These are phyloP conservation scores for Claviceps spartinae DNA, from an alignment of 2,329 filamentous ascomycete species.

Conservation along the genomic window DNA sequence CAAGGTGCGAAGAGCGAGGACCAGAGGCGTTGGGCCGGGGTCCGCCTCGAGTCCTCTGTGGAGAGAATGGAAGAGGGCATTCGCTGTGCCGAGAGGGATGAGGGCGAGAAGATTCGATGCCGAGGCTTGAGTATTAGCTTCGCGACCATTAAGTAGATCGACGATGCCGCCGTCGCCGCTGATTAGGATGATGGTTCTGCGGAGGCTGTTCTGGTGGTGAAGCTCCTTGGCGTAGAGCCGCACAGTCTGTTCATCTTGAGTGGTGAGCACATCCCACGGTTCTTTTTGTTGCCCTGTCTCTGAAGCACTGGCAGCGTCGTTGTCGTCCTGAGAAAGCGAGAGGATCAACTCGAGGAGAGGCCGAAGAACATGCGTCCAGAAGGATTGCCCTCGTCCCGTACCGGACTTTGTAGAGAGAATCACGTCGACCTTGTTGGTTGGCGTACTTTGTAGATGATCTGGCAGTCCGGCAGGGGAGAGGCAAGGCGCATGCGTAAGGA, in stretches of 20 bases:
- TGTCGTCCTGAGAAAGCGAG: conserved; percentile 24
- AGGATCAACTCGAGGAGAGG: conserved; percentile 37
- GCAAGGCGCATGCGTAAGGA: conserved; percentile 21
- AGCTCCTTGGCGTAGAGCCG: conserved; percentile 41
- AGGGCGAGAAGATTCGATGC: conserved; percentile 32
- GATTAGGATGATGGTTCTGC: conserved; percentile 55
- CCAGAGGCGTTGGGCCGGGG: conserved; percentile 25
- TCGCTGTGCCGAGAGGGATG: conserved; percentile 51
- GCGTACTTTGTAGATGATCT: conserved; percentile 17
- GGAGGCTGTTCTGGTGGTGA: conserved; percentile 10
- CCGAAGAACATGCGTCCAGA: conserved; percentile 41
- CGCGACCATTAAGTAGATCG: conserved; percentile 58
- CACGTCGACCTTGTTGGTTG: conserved; percentile 36
- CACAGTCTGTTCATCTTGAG: conserved; percentile 50
- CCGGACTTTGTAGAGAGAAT: conserved; percentile 57
- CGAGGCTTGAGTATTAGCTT: conserved; percentile 4
- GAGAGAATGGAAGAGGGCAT: conserved; percentile 49
- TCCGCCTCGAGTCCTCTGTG: conserved; percentile 42
- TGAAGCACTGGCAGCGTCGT: background rate
- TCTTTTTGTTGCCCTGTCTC: background rate
- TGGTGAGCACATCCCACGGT: conserved; percentile 36
- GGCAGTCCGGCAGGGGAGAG: conserved; percentile 21
- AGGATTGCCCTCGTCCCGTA: conserved; percentile 38
- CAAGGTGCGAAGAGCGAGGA: conserved; percentile 42
- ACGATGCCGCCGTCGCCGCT: conserved; percentile 80